A percentile compares a stretch with the other conserved stretches of the same genome.
phyloP scores from a whole-genome alignment of 768 basidiomycete genomes.

The Amanita polypyramis region DNA sequence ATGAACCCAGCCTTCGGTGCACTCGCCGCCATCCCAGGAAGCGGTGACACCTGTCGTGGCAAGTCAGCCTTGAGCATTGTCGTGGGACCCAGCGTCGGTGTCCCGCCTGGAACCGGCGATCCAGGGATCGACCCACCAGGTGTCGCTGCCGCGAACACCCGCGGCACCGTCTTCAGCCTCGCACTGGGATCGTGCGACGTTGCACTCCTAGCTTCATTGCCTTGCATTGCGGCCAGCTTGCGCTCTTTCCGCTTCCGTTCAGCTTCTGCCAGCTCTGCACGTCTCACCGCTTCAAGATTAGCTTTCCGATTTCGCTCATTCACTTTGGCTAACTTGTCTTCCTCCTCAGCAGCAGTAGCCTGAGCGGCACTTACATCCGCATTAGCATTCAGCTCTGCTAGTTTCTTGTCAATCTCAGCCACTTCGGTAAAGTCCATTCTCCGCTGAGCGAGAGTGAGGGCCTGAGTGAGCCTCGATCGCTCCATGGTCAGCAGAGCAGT shows the following conservation, averaged over 20 bases:
- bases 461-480: conserved; percentile 56
- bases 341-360: conserved; percentile 10
- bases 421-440: conserved; percentile 64
- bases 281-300: conserved; percentile 71
- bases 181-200: conserved; percentile 50
- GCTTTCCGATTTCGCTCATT: conserved; percentile 87
- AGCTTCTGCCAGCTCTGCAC: conserved; percentile 58
- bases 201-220: conserved; percentile 24
- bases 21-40: conserved; percentile 6
- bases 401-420: conserved; percentile 46
- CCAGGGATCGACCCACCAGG: conserved; percentile 57
- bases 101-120: conserved; percentile 33
- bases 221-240: conserved; percentile 32
- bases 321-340: conserved; percentile 60
- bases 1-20: conserved; percentile 29
- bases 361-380: conserved; percentile 21
- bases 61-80: conserved; percentile 10
- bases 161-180: conserved; percentile 53
- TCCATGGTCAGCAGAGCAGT: conserved; percentile 39
- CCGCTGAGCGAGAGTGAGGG: conserved; percentile 62
- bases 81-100: conserved; percentile 21
- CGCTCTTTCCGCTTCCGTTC: conserved; percentile 67
- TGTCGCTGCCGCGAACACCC: conserved; percentile 39
- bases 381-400: conserved; percentile 30
- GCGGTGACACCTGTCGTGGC: conserved; percentile 15